phyloP scores from a whole-genome alignment of 2,329 filamentous ascomycete genomes.

The Ampelomyces quisqualis region DNA sequence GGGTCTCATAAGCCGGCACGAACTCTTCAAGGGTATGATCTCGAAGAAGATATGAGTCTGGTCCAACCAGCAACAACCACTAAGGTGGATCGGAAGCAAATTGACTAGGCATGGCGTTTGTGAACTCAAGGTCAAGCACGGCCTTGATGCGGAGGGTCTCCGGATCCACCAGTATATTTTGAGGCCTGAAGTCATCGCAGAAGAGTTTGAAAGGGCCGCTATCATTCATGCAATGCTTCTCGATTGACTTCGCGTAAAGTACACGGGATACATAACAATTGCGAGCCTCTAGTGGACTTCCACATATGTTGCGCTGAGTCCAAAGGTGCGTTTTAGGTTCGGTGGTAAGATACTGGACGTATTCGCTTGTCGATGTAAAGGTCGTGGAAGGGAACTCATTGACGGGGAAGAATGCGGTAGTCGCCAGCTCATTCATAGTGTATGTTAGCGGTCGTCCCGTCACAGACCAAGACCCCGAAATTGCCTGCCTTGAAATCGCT shows the following conservation, averaged over 20 bases:
- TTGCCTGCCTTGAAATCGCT: constrained; percentile 37
- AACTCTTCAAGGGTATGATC: constrained; percentile 21
- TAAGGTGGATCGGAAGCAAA: constrained; percentile 44
- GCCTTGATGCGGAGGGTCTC: constrained; percentile 40
- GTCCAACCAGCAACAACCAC: constrained; percentile 42
- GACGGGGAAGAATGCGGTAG: constrained; percentile 29
- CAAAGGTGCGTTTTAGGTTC: constrained; percentile 20
- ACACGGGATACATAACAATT: constrained; percentile 25
- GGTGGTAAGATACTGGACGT: constrained; percentile 19
- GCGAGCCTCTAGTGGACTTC: constrained; percentile 23
- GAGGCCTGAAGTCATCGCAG: constrained; percentile 44
- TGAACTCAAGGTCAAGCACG: constrained; percentile 48
- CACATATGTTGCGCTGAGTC: constrained; percentile 26
- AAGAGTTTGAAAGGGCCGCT: constrained; percentile 44
- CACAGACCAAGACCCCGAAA: constrained; percentile 33
- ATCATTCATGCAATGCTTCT: constrained; percentile 22
- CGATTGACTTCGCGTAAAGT: constrained; percentile 15
- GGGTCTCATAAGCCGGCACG: constrained; percentile 27
- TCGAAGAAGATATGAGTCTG: constrained; percentile 13
- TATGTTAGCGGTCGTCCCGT: constrained; percentile 18
- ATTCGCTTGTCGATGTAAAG: constrained; percentile 21
- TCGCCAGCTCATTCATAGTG: constrained; percentile 19
- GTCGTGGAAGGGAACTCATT: constrained; percentile 31
- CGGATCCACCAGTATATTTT: constrained; percentile 46
- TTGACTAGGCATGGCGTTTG: constrained; percentile 46